A percentile compares a stretch with the other conserved stretches of the same genome.
phyloP scores from a whole-genome alignment of 768 basidiomycete species.

The Tephrocybe sp. region DNA sequence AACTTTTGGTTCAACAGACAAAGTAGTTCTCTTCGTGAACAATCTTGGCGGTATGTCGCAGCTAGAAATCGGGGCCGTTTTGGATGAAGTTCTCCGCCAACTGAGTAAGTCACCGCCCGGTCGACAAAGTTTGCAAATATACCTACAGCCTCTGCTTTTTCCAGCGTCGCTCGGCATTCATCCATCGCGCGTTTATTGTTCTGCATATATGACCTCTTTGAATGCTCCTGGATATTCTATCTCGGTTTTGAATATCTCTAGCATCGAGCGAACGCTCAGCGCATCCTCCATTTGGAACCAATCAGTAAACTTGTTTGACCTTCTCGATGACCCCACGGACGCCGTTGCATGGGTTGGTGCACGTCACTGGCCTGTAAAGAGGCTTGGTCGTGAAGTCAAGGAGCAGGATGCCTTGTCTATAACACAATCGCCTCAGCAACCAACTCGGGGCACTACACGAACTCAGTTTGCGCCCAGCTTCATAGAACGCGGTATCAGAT shows the following conservation, averaged over 20 bases:
- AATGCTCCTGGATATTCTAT: conserved; percentile 62
- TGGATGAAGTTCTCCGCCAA: conserved; percentile 41
- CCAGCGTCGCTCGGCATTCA: conserved; percentile 29
- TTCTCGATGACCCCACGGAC: conserved; percentile 44
- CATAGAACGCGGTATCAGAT: conserved; percentile 29
- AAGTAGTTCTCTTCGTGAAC: conserved; percentile 49
- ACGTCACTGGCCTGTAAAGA: conserved; percentile 25
- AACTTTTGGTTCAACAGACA: conserved; percentile 37
- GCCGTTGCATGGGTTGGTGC: conserved; percentile 41
- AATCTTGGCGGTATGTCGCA: conserved; percentile 54
- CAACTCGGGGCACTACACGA: background rate
- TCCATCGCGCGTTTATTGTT: conserved; percentile 43
- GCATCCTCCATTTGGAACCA: conserved; percentile 1
- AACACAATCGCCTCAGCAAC: background rate
- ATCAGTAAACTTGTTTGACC: conserved; percentile 24
- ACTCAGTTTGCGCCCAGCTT: conserved; percentile 3
- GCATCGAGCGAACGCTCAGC: conserved; percentile 19
- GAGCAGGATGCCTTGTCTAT: too few species aligned
- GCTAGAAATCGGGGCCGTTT: conserved; percentile 52
- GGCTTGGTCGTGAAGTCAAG: background rate
- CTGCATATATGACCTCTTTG: conserved; percentile 58
- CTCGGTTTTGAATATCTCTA: conserved; percentile 48
- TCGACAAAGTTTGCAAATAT: background rate
- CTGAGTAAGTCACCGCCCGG: conserved; percentile 31
- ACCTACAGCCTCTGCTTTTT: background rate